Evolutionary conservation across 495 filamentous ascomycete species (phyloP).

Genomic region (Podospora fimiseda): DNA sequence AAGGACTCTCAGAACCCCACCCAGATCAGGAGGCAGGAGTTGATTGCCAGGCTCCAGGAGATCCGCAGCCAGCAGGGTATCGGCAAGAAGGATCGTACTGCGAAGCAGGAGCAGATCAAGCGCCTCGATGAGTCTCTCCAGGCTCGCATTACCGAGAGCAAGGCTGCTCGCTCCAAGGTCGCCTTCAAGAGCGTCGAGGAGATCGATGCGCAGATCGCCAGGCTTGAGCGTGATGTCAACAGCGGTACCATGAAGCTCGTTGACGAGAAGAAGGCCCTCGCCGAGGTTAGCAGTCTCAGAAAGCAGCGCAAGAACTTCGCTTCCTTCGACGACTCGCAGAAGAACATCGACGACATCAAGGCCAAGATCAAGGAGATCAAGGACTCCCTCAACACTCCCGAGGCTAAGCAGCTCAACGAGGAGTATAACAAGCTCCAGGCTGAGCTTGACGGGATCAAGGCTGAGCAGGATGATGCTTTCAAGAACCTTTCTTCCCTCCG

Average conservation of each 20-base stretch:
- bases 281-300: slow-evolving; percentile 71
- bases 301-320: slow-evolving; percentile 88
- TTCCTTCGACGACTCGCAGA: slow-evolving; percentile 72
- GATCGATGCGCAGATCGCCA: slow-evolving; percentile 71
- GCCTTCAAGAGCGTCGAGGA: slow-evolving; percentile 82
- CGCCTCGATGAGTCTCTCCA: slow-evolving; percentile 75
- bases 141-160: slow-evolving; percentile 74
- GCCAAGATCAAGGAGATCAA: slow-evolving; percentile 76
- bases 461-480: slow-evolving; percentile 80
- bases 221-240: slow-evolving; percentile 77
- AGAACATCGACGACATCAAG: slow-evolving; percentile 77
- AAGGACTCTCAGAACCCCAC: slow-evolving; percentile 68
- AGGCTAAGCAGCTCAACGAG: slow-evolving; percentile 78
- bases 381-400: slow-evolving; percentile 85
- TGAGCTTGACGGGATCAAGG: slow-evolving; percentile 83
- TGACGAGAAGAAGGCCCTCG: slow-evolving; percentile 90
- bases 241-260: slow-evolving; percentile 85
- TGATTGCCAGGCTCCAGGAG: slow-evolving; percentile 60
- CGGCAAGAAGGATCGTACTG: slow-evolving; percentile 70
- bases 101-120: slow-evolving; percentile 80
- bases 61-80: slow-evolving; percentile 78
- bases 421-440: slow-evolving; percentile 72
- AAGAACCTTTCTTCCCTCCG: slow-evolving; percentile 78
- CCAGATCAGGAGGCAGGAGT: slow-evolving; percentile 73
- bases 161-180: slow-evolving; percentile 67